Base-by-base conservation (phyloP, 2,329 filamentous ascomycete genomes). In the Microascus cirrosus region DNA sequence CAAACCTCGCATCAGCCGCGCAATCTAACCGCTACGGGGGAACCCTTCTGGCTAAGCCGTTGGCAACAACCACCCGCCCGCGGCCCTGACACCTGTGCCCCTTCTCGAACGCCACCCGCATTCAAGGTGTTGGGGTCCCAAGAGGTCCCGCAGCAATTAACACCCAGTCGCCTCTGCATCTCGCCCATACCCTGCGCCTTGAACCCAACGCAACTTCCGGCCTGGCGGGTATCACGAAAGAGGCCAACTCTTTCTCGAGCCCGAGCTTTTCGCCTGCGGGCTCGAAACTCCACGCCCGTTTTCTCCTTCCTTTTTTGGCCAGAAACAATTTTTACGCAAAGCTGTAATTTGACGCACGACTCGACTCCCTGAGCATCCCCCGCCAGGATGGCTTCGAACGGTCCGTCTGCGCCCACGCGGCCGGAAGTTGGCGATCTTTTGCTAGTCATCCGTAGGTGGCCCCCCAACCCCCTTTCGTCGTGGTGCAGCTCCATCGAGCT, bases 371-470 rank as follows among this genome's bases (percentile, higher is more conserved):
- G 20, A 48, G 25, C 48, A 12, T n/a, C n/a, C 3, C 34, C 18
- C 35, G 57, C 25, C 60, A 70, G 60, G 62, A 77, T 77, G 77
- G 75, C 77, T 64, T 70, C 74, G 15, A 45, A 45, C 39, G 39
- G 39, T 45, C 13, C 39, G 8, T 36, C 55, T 22, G 61, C 70
- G 66, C 64, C 63, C 59, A 64, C 69, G 56, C 67, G 62, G 69
- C 84, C 82, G 66, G 81, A 84, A 32, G 75, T 82, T 62, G 86
- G 86, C 69, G 84, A 88, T 65, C 80, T 84, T 58, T 73, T 89
- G 64, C 70, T 89, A 63, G 86, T 89, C 64, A 86, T 89, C 65
- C 86, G 86, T 89, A 77, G 78, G 86, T 73, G 56, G 51, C 45
- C 11, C 20, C 2, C 45, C 45, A 12, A 22, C 35, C 59, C 48